Evolutionary conservation across 2,329 filamentous ascomycete species (phyloP).

Genomic region (Neodidymelliopsis sp.): DNA sequence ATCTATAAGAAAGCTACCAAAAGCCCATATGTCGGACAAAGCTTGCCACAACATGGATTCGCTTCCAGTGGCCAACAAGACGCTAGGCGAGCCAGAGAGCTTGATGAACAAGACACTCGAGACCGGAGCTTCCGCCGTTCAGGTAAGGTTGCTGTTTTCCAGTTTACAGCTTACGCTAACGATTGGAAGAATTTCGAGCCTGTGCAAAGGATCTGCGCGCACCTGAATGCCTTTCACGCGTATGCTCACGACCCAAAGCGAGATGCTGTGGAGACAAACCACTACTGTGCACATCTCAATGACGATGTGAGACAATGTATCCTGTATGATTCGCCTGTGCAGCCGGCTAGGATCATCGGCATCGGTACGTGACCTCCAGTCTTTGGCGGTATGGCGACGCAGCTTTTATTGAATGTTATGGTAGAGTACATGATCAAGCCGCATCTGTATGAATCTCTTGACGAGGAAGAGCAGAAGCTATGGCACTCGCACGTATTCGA

Average conservation of each 20-base stretch:
- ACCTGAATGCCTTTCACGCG: slow-evolving; percentile 86
- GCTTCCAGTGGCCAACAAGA: slow-evolving; percentile 51
- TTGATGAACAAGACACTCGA: slow-evolving; percentile 66
- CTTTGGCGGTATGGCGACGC: neutral
- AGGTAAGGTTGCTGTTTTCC: slow-evolving; percentile 50
- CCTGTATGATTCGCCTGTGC: slow-evolving; percentile 75
- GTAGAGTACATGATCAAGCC: slow-evolving; percentile 83
- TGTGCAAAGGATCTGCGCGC: slow-evolving; percentile 77
- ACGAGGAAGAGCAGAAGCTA: slow-evolving; percentile 71
- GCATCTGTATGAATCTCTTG: slow-evolving; percentile 70
- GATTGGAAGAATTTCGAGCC: slow-evolving; percentile 68
- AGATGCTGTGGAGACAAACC: slow-evolving; percentile 74
- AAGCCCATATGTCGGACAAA: slow-evolving; percentile 3
- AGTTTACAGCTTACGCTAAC: neutral
- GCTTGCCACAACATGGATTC: slow-evolving; percentile 40
- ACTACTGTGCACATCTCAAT: slow-evolving; percentile 83
- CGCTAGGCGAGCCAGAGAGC: slow-evolving; percentile 60
- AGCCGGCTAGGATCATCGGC: slow-evolving; percentile 77
- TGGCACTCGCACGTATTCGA: slow-evolving; percentile 84
- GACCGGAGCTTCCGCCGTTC: slow-evolving; percentile 66
- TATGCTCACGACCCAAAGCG: slow-evolving; percentile 77
- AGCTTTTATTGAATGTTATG: neutral
- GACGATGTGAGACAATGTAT: slow-evolving; percentile 84
- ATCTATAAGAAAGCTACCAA: neutral
- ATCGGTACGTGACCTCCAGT: slow-evolving; percentile 52